These are phyloP conservation scores for Boechera stricta DNA, from an alignment of 345 rosid genomes.

Conservation along the genomic window DNA sequence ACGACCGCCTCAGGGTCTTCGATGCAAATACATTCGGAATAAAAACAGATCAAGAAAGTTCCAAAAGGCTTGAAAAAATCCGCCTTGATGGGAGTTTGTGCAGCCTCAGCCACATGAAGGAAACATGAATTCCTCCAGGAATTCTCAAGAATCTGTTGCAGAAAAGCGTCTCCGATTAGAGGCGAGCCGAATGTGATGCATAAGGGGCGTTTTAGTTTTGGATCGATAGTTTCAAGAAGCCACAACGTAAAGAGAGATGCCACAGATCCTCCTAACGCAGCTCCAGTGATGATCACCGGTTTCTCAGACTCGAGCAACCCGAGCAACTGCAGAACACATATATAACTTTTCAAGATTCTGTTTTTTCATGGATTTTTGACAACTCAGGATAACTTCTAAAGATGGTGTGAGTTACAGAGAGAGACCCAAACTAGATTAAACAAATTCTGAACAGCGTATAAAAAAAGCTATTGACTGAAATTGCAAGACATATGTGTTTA, in stretches of 20 bases:
- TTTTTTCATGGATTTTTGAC: background rate
- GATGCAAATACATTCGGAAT: conserved; percentile 48
- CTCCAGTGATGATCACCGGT: conserved; percentile 62
- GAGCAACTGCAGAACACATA: conserved; percentile 15
- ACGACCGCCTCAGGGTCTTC: conserved; percentile 55
- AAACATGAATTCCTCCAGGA: conserved; percentile 58
- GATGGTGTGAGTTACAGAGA: background rate
- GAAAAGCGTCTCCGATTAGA: conserved; percentile 49
- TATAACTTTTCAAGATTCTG: background rate
- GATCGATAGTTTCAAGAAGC: conserved; percentile 53
- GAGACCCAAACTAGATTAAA: background rate
- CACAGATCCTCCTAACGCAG: conserved; percentile 64
- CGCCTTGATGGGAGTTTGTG: background rate
- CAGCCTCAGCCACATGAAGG: conserved; percentile 49
- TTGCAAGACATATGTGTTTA: conserved; percentile 1
- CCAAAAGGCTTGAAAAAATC: conserved; percentile 60
- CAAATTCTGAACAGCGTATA: background rate
- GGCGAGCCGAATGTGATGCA: conserved; percentile 83
- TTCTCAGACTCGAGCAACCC: background rate
- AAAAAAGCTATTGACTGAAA: too few relatives aligned
- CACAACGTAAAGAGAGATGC: conserved; percentile 75
- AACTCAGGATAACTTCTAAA: background rate
- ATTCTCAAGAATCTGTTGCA: conserved; percentile 50
- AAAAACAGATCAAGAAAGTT: conserved; percentile 55
- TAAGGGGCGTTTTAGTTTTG: conserved; percentile 45